Evolutionary conservation across 345 rosid genomes (phyloP), one percentile per base, ranked within the genome.

Genomic region (Dovyalis caffra): DNA sequence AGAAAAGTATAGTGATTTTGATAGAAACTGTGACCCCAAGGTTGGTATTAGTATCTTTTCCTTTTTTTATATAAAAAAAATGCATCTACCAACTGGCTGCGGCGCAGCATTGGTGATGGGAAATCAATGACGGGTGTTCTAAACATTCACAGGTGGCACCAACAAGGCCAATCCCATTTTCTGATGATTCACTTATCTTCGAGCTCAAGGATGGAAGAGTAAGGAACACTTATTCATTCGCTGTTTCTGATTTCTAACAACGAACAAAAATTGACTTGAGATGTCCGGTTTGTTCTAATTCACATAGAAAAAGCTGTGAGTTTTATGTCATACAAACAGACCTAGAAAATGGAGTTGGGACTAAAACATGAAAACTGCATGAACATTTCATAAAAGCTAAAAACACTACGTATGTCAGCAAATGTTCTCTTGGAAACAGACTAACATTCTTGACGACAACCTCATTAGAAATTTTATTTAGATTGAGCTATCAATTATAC

Each of bases 171-270:
- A 85, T 87, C 64, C 87, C 85, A 49, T 87, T 87, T 70, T 83
- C 91, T 6, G 89, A 87, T 45, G 87, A 86, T 77, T 83, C 87
- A 11, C 81, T 83, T 21, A 74, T 88, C 64, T 88, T 88, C 25
- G 91, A 87, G 89, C 88, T 88, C 37, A 79, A 84, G 83, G 95
- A 90, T 68, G 85, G 91, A 82, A 85, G 95, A 75, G 95, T 90
- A 87, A 88, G 95, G 62, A 76, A 76, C 35, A 61, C 28, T 25
- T 47, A 7, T 40, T 16, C 43, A 56, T 35, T n/a, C 34, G 6
- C 33, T 34, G 11, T 25, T 28, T 32, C 14, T 8, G 25, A 57
- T 26, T 63, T 65, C 45, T 26, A 37, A 8, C n/a, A 23, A 32
- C 28, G 49, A 5, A 26, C 18, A 45, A 7, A 11, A 28, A 21